phyloP scores from a whole-genome alignment of 2,329 filamentous ascomycete genomes.

The Talaromyces sp. region DNA sequence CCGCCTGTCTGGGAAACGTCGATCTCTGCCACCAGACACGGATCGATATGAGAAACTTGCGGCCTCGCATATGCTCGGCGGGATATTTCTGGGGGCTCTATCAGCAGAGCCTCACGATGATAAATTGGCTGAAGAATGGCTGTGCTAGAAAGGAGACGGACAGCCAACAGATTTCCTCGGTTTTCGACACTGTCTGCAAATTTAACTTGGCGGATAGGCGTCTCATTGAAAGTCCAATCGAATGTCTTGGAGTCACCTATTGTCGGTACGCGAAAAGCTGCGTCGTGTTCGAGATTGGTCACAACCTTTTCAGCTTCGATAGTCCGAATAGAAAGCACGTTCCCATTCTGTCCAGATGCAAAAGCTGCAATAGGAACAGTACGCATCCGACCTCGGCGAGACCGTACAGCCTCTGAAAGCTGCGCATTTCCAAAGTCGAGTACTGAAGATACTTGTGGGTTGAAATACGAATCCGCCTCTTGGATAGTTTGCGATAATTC shows the following conservation, averaged over 20 bases:
- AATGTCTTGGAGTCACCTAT: constrained; percentile 25
- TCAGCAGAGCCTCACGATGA: constrained; percentile 26
- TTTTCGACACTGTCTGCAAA: constrained; percentile 43
- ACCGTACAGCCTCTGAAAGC: constrained; percentile 28
- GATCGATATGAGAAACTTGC: constrained; percentile 42
- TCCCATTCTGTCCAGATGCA: constrained; percentile 43
- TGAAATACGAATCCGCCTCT: constrained; percentile 25
- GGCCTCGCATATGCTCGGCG: constrained; percentile 8
- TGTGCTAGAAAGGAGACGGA: constrained; percentile 44
- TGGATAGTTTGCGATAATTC: constrained; percentile 30
- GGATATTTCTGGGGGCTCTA: neutral
- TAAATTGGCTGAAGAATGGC: constrained; percentile 45
- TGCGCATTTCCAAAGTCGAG: constrained; percentile 49
- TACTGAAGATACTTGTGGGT: constrained; percentile 36
- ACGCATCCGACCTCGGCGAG: constrained; percentile 17
- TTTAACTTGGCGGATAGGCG: constrained; percentile 51
- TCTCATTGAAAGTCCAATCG: constrained; percentile 24
- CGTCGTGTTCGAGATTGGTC: constrained; percentile 30
- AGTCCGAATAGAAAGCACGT: constrained; percentile 43
- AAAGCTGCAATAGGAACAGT: constrained; percentile 34
- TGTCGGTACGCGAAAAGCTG: constrained; percentile 40
- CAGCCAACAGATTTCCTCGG: constrained; percentile 37
- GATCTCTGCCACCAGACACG: constrained; percentile 45
- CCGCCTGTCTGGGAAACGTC: constrained; percentile 41
- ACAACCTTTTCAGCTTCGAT: constrained; percentile 26